Conservation (phyloP, 192 early-diverging fungal species). For the Coemansia sp. region DNA sequence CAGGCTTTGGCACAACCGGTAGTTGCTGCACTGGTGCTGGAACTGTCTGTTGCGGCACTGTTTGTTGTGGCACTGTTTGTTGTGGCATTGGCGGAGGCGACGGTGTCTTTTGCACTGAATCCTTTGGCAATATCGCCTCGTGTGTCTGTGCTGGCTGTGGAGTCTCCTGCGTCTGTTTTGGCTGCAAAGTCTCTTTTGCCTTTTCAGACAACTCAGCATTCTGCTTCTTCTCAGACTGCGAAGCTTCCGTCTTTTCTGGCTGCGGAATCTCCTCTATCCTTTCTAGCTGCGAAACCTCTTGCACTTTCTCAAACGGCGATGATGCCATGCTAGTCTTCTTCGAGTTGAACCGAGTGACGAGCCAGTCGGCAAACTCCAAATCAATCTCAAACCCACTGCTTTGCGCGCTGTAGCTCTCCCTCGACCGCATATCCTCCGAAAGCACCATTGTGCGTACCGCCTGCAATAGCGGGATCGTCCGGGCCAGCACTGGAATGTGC, state of each 20-base stretch:
- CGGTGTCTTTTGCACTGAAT: not conserved
- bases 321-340: slow-evolving; percentile 17
- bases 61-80: not conserved
- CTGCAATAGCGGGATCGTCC: slow-evolving; percentile 47
- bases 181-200: not conserved
- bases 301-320: slow-evolving; percentile 36
- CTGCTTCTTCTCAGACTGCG: not conserved
- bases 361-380: slow-evolving; percentile 50
- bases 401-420: slow-evolving; percentile 47
- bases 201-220: not conserved
- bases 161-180: not conserved
- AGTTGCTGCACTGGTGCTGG: not conserved
- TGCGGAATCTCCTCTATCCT: not conserved
- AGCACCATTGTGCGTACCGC: slow-evolving; percentile 44
- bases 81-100: slow-evolving; percentile 3
- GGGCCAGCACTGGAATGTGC: slow-evolving; percentile 43
- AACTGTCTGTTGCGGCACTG: not conserved
- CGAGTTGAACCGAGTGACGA: slow-evolving; percentile 45
- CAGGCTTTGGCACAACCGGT: not conserved
- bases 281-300: slow-evolving; percentile 1
- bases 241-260: not conserved
- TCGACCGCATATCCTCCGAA: slow-evolving; percentile 40
- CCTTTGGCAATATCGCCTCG: not conserved
- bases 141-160: not conserved
- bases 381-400: slow-evolving; percentile 33